Conservation (phyloP, 495 filamentous ascomycete species). For the Cercophora samala region DNA sequence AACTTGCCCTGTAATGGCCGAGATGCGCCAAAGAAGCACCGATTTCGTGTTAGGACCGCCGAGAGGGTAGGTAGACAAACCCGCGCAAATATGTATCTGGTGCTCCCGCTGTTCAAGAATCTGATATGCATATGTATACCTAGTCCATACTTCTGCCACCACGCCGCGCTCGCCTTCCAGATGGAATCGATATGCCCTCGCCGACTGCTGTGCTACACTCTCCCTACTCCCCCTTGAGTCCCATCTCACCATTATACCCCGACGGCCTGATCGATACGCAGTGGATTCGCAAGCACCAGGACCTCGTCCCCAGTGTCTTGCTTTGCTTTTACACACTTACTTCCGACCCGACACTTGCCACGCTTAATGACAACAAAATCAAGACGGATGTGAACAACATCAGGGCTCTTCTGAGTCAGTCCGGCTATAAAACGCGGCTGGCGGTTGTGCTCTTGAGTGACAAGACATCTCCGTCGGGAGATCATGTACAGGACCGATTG, state of each 20-base stretch:
- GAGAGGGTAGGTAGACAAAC: slow-evolving; percentile 63
- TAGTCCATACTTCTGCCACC: slow-evolving; percentile 51
- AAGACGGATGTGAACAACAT: slow-evolving; percentile 81
- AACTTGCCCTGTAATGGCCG: slow-evolving; percentile 56
- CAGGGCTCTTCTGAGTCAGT: slow-evolving; percentile 60
- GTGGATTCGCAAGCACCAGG: slow-evolving; percentile 85
- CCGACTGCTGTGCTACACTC: slow-evolving; percentile 66
- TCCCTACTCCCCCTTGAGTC: slow-evolving; percentile 80
- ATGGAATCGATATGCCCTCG: slow-evolving; percentile 44
- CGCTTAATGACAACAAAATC: slow-evolving; percentile 75
- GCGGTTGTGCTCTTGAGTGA: slow-evolving; percentile 77
- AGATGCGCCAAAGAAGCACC: slow-evolving; percentile 43
- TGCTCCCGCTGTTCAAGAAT: not conserved
- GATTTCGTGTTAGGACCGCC: slow-evolving; percentile 64
- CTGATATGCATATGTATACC: not conserved
- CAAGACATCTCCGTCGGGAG: slow-evolving; percentile 55
- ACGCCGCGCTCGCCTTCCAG: slow-evolving; percentile 49
- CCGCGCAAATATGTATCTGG: not conserved
- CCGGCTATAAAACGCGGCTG: slow-evolving; percentile 69
- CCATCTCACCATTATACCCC: slow-evolving; percentile 73
- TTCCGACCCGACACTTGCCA: slow-evolving; percentile 65
- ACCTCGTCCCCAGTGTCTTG: slow-evolving; percentile 72
- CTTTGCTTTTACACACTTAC: slow-evolving; percentile 70
- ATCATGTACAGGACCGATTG: slow-evolving; percentile 63
- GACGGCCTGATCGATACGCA: slow-evolving; percentile 78